These are phyloP conservation scores for Backusella luteola DNA, from an alignment of 192 early-diverging fungal genomes.

Conservation along the genomic window DNA sequence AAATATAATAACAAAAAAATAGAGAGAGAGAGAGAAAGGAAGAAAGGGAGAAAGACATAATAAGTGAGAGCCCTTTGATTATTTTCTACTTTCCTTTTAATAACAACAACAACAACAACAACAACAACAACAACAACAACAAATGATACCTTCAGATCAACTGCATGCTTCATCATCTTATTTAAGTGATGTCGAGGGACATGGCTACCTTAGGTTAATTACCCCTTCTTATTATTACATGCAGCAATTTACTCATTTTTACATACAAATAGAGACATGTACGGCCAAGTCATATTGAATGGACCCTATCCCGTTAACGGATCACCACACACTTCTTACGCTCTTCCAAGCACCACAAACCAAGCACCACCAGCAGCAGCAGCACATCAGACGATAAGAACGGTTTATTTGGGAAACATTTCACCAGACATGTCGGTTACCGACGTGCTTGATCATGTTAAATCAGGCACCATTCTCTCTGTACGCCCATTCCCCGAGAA, in stretches of 20 bases:
- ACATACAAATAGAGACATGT: constrained; percentile 7
- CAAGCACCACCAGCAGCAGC: neutral
- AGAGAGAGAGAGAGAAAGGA: neutral
- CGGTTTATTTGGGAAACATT: constrained; percentile 82
- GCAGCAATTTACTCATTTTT: neutral
- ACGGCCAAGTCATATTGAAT: neutral
- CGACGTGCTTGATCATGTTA: constrained; percentile 72
- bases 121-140: too few species aligned
- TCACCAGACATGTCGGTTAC: constrained; percentile 53
- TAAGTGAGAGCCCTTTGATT: neutral
- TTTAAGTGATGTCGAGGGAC: neutral
- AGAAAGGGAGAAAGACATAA: neutral
- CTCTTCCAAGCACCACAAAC: neutral
- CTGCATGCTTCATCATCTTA: neutral
- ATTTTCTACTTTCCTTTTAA: neutral
- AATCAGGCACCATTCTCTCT: constrained; percentile 66
- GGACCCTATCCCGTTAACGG: neutral
- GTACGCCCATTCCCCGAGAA: constrained; percentile 74
- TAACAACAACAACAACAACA: too few species aligned
- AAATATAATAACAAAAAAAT: neutral
- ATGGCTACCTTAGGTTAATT: constrained; percentile 9
- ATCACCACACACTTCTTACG: neutral
- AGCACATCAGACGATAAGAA: constrained; percentile 55
- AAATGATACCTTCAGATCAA: neutral
- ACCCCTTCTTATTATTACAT: neutral